Base-by-base conservation (phyloP, 768 basidiomycete genomes). In the Collybia nuda region DNA sequence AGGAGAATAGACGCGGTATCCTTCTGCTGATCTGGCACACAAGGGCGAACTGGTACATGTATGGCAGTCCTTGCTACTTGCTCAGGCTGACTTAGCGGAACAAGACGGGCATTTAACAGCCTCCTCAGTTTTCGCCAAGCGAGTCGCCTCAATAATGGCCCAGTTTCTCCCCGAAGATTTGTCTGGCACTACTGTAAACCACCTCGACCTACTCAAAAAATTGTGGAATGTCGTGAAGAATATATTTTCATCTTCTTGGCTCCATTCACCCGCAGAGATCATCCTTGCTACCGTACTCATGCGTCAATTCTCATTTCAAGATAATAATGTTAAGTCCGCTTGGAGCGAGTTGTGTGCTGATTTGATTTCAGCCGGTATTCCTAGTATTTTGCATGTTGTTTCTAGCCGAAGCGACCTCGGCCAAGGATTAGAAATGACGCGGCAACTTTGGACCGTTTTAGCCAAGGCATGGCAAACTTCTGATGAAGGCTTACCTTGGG, bases 11-110 rank as follows among this genome's bases (percentile, higher is more conserved):
- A 11, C 32, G 55, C 12, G 19, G 39, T 22, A 37, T 6, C 24
- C 8, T 45, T 32, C 19, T 48, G 12, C 40, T 53, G 17, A 42
- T 32, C 3, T 44, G 9, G 45, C 18, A 19, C 49, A 7, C 7
- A 54, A 81, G 80, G 53, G 62, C 12, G 63, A 64, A 38, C 63
- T 82, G 21, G 40, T 79, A 3, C 60, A 67, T 38, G 63, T 72
- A 1, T 87, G 85, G 85, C 73, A 79, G 53, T 73, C 78, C 0
- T 69, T 87, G 15, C 64, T 88, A n/a, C 73, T 82, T 21, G 75
- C 66, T 15, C 76, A 73, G 38, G 67, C 76, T 8, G 72, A 77
- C 44, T 59, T 78, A 9, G 70, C 72, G 0, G 71, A 77, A 48
- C 70, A 62, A 18, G 60, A 60, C 26, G 64, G 63, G 1, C 70